phyloP scores from a whole-genome alignment of 169 alveolate species.

The Plasmodium sp. region DNA sequence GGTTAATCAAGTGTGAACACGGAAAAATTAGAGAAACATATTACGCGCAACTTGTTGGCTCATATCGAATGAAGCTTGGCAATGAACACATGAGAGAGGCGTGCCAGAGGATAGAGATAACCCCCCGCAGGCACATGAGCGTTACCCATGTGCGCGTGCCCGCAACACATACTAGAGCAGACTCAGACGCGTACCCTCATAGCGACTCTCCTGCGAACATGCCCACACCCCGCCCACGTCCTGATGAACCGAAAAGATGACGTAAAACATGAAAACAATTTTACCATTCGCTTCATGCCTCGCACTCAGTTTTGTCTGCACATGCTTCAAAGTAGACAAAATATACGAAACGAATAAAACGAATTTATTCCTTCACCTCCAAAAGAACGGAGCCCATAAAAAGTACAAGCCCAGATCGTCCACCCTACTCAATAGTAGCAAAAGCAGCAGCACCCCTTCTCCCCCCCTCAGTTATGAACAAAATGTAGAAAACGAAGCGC shows the following conservation, averaged over 20 bases:
- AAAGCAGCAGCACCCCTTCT: not conserved
- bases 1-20: not conserved
- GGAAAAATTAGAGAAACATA: not conserved
- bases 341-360: conserved; percentile 10
- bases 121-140: not conserved
- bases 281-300: conserved; percentile 12
- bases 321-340: conserved; percentile 45
- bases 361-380: conserved; percentile 4
- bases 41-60: not conserved
- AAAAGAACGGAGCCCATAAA: not conserved
- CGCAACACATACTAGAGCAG: not conserved
- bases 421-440: not conserved
- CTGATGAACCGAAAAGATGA: conserved; percentile 40
- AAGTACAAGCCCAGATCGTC: conserved; percentile 2
- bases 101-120: not conserved
- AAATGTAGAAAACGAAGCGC: conserved; percentile 32
- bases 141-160: not conserved
- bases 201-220: not conserved
- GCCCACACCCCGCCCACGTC: not conserved
- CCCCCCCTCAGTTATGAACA: not conserved
- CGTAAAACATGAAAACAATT: conserved; percentile 59
- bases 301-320: conserved; percentile 28
- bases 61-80: not conserved
- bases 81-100: not conserved
- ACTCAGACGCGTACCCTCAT: not conserved